A percentile compares a stretch with the other conserved stretches of the same genome.
These are phyloP conservation scores for Phytophthora podocarpi DNA, from an alignment of 352 stramenopile species.

Conservation along the genomic window DNA sequence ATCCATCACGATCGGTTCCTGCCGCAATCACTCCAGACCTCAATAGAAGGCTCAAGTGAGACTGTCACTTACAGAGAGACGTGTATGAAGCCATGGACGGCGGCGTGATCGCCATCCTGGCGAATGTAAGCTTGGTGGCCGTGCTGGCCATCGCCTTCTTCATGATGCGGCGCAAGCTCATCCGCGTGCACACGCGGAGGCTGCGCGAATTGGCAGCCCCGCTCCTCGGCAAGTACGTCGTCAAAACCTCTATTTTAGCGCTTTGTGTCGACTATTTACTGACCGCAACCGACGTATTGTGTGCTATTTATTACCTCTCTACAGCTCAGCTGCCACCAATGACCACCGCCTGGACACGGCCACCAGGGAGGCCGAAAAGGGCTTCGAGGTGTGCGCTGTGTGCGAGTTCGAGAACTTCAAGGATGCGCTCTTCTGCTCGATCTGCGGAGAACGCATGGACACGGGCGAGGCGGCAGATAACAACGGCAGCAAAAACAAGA, in stretches of 20 bases:
- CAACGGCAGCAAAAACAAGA: constrained; percentile 13
- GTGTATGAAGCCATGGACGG: constrained; percentile 37
- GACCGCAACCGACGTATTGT: constrained; percentile 7
- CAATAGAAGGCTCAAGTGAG: constrained; percentile 1
- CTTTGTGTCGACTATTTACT: background rate
- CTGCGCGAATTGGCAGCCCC: constrained; percentile 59
- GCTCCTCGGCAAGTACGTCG: constrained; percentile 54
- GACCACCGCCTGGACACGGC: constrained; percentile 59
- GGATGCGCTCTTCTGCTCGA: constrained; percentile 44
- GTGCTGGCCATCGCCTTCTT: constrained; percentile 56
- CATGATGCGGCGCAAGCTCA: constrained; percentile 50
- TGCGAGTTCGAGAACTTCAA: constrained; percentile 75
- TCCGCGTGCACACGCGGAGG: constrained; percentile 40
- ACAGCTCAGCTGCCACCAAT: constrained; percentile 16
- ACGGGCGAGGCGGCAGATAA: background rate
- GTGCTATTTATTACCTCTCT: constrained; percentile 11
- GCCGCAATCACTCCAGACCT: constrained; percentile 20
- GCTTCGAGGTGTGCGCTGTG: constrained; percentile 46
- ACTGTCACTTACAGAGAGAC: background rate
- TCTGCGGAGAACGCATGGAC: constrained; percentile 50
- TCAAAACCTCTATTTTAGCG: background rate
- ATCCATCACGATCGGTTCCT: constrained; percentile 5
- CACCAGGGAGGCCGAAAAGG: constrained; percentile 55
- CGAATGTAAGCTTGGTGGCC: constrained; percentile 52
- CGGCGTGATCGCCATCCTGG: constrained; percentile 37